Evolutionary conservation across 1,284 basidiomycete species (phyloP), one percentile per base, ranked within the genome.

Genomic region (Gastroboletus turbinatus): DNA sequence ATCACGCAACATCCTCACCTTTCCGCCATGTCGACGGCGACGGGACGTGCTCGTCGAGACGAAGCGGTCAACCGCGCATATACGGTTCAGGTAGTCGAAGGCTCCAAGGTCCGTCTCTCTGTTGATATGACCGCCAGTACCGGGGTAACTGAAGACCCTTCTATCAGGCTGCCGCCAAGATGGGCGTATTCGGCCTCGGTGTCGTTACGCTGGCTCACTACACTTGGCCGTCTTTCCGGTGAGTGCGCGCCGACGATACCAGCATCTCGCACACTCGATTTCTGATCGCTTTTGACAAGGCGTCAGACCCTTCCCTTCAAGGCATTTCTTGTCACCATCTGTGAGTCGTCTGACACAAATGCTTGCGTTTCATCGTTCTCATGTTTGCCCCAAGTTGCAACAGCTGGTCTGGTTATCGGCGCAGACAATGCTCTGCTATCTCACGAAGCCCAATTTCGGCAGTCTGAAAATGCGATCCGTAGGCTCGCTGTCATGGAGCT

Each of bases 231-330:
- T 60, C 78, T 19, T 94, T 94, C 71, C 78, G 87, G 89, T 90
- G 66, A 64, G 74, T 43, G 36, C 47, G 7, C 39, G 43, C 21
- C 23, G 35, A 42, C 42, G 16, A 13, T 17, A n/a, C 38, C 27
- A 35, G 23, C 46, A 14, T 7, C n/a, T 14, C 38, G 14, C 39
- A 42, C 43, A 39, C 23, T 36, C 33, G 33, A 35, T 50, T 46
- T 21, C 42, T 46, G 40, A 29, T 27, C 36, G 38, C 36, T 42
- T 10, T 1, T 19, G 47, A 50, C 60, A 92, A 39, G 90, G 60
- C 82, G 85, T 47, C 92, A 94, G 71, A 90, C 90, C 1, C 77
- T 92, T 39, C 83, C 87, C 2, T 84, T 93, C 76, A 95, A 95
- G 72, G 84, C 80, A 1, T 93, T 92, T 70, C 71, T 90, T 21